These are phyloP conservation scores for Corynascus novoguineensis DNA, from an alignment of 495 filamentous ascomycete species.

Conservation along the genomic window DNA sequence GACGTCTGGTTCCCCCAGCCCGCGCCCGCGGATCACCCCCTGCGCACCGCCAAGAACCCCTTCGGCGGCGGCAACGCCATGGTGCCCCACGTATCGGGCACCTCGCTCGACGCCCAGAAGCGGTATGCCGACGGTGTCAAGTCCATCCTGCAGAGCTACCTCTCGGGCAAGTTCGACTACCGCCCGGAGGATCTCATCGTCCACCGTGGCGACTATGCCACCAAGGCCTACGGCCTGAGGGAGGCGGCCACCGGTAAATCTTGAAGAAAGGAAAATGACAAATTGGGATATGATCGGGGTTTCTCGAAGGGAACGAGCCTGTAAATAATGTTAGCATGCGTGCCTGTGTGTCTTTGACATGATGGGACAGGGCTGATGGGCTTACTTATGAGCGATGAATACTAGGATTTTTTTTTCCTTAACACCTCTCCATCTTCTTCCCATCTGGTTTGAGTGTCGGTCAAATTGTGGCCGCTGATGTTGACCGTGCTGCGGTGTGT, in stretches of 20 bases:
- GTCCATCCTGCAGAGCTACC: conserved; percentile 85
- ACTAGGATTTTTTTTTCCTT: not conserved
- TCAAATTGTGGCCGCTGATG: not conserved
- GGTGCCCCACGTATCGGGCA: conserved; percentile 98
- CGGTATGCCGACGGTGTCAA: conserved; percentile 88
- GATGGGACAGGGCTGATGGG: not conserved
- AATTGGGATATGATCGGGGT: not conserved
- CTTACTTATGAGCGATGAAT: conserved; percentile 7
- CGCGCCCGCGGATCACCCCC: conserved; percentile 87
- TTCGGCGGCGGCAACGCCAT: conserved; percentile 97
- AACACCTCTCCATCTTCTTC: too few relatives aligned
- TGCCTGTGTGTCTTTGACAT: not conserved
- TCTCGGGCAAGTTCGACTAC: conserved; percentile 82
- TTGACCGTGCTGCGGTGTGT: not conserved
- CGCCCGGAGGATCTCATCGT: conserved; percentile 88
- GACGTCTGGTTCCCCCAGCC: conserved; percentile 84
- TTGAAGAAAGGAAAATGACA: conserved; percentile 26
- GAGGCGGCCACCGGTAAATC: conserved; percentile 19
- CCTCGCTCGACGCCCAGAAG: conserved; percentile 94
- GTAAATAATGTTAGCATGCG: not conserved
- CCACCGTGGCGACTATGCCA: conserved; percentile 85
- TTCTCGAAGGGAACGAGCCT: not conserved
- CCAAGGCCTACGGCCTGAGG: conserved; percentile 89
- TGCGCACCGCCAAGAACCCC: conserved; percentile 88
- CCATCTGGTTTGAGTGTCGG: too few relatives aligned